These are phyloP conservation scores for Coelastrella sp. DNA, from an alignment of 139 green algal species.

Conservation along the genomic window DNA sequence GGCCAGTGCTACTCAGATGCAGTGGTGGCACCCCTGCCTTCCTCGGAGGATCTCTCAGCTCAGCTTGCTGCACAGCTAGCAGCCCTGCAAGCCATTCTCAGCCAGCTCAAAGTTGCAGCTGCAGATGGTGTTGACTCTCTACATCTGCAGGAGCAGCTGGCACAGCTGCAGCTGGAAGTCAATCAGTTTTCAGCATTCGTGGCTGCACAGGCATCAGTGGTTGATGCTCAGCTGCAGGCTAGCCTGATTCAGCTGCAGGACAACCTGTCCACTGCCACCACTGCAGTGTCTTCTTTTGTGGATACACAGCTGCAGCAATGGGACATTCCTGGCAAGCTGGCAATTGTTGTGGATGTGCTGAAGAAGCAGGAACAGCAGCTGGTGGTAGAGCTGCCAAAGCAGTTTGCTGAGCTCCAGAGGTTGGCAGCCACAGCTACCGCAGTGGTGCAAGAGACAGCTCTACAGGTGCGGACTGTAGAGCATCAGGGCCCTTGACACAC, in stretches of 20 bases:
- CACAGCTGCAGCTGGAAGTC: constrained; percentile 23
- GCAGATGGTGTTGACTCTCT: constrained; percentile 22
- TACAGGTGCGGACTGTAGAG: too few relatives aligned
- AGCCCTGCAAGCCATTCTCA: constrained; percentile 31
- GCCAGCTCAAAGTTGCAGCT: constrained; percentile 18
- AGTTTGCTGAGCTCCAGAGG: constrained; percentile 44
- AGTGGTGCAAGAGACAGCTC: constrained; percentile 36
- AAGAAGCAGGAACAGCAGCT: constrained; percentile 33
- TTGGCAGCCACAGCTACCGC: constrained; percentile 6
- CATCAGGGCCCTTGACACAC: too few relatives aligned
- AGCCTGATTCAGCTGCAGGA: constrained; percentile 41
- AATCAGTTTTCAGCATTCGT: constrained; percentile 15
- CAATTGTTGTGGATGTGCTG: constrained; percentile 24
- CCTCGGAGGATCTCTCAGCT: background rate
- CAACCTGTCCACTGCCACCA: background rate
- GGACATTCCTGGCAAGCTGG: constrained; percentile 34
- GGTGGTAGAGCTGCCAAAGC: constrained; percentile 29
- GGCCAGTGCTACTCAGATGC: constrained; percentile 45
- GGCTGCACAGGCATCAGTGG: background rate
- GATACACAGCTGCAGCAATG: constrained; percentile 38
- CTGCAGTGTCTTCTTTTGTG: constrained; percentile 18
- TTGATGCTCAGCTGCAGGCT: background rate
- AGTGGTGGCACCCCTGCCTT: constrained; percentile 7
- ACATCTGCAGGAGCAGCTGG: constrained; percentile 33
- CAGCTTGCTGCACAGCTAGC: constrained; percentile 31